Evolutionary conservation across 2,329 filamentous ascomycete species (phyloP).

Genomic region (Rugonectria rugulosa): DNA sequence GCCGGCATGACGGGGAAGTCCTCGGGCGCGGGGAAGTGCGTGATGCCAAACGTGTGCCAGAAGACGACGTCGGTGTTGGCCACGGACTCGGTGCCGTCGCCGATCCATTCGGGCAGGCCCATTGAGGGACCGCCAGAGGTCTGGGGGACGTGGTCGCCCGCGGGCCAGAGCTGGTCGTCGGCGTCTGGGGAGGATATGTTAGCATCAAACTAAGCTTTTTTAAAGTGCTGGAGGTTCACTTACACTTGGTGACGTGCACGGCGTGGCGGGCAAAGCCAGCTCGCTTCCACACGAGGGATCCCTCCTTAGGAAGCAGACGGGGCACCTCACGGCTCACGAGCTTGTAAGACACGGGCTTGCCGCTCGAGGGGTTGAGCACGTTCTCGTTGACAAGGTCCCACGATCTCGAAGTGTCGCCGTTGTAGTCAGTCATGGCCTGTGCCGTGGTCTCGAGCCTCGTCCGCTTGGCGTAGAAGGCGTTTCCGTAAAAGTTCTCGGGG

Average conservation of each 20-base stretch:
- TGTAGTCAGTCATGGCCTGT: conserved; percentile 79
- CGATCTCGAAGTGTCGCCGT: conserved; percentile 78
- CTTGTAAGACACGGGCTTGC: conserved; percentile 88
- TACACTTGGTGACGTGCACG: conserved; percentile 89
- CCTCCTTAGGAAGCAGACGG: conserved; percentile 78
- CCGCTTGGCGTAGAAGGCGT: conserved; percentile 87
- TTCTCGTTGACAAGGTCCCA: conserved; percentile 92
- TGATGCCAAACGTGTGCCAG: conserved; percentile 94
- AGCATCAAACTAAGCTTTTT: not conserved
- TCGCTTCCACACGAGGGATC: conserved; percentile 85
- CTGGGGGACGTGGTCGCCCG: conserved; percentile 86
- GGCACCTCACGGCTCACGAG: conserved; percentile 88
- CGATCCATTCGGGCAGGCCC: conserved; percentile 81
- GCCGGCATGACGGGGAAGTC: conserved; percentile 94
- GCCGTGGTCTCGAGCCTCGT: conserved; percentile 78
- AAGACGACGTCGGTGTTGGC: conserved; percentile 87
- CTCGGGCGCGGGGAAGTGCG: conserved; percentile 87
- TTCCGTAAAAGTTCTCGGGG: conserved; percentile 85
- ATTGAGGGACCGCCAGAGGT: conserved; percentile 80
- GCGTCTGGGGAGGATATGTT: conserved; percentile 60
- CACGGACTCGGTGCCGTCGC: conserved; percentile 71
- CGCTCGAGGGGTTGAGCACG: conserved; percentile 84
- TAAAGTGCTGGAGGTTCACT: conserved; percentile 39
- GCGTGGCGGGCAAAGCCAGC: conserved; percentile 88
- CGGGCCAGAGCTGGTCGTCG: conserved; percentile 84